Conservation (phyloP, 2,329 filamentous ascomycete genomes). For the Teratosphaeria destructans region DNA sequence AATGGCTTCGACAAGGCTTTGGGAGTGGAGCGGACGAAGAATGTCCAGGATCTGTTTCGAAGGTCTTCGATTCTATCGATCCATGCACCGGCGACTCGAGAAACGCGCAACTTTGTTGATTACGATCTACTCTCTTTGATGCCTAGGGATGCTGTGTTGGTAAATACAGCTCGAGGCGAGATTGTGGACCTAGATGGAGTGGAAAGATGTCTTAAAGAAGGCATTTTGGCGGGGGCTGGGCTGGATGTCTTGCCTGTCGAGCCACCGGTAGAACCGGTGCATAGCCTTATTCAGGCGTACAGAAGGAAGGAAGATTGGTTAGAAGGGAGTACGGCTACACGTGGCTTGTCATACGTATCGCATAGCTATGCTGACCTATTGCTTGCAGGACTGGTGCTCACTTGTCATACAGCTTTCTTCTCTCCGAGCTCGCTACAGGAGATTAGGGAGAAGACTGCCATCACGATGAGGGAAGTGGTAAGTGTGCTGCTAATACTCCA, state of each 20-base stretch:
- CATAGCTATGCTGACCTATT: background rate
- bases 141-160: conserved; percentile 18
- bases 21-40: conserved; percentile 20
- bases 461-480: conserved; percentile 12
- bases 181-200: conserved; percentile 23
- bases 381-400: conserved; percentile 15
- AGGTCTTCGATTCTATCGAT: conserved; percentile 54
- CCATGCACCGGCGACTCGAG: conserved; percentile 62
- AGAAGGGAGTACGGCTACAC: conserved; percentile 24
- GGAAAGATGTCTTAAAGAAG: conserved; percentile 17
- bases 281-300: conserved; percentile 21
- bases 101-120: conserved; percentile 34
- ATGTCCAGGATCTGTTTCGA: conserved; percentile 25
- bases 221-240: conserved; percentile 21
- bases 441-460: conserved; percentile 11
- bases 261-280: conserved; percentile 21
- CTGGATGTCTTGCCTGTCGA: conserved; percentile 26
- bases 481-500: background rate
- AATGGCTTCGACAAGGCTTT: conserved; percentile 24
- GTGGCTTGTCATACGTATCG: background rate
- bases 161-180: conserved; percentile 24
- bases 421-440: conserved; percentile 10
- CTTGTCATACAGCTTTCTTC: conserved; percentile 13
- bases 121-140: conserved; percentile 21
- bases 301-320: conserved; percentile 32